Conservation (phyloP, 305 asterid species). For the Solanum hybrid region DNA sequence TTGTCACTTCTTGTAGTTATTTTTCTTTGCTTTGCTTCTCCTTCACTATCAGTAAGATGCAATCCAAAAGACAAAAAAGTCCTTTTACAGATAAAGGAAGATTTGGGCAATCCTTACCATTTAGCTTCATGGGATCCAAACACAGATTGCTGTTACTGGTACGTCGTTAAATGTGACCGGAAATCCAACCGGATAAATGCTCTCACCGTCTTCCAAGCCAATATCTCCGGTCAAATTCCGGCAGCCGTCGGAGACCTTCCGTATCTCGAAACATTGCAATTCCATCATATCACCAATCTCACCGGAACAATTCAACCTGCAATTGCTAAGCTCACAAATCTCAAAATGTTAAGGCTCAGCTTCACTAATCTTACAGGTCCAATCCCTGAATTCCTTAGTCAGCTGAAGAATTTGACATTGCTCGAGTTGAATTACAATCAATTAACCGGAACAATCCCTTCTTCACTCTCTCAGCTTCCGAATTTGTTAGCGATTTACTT, state of each 20-base stretch:
- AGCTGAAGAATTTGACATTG: slow-evolving; percentile 16
- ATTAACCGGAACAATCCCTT: slow-evolving; percentile 22
- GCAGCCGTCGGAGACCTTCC: slow-evolving; percentile 20
- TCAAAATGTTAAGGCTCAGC: slow-evolving; percentile 13
- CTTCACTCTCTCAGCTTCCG: slow-evolving; percentile 10
- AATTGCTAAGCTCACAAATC: slow-evolving; percentile 18
- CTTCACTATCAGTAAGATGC: slow-evolving; percentile 18
- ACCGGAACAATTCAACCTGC: slow-evolving; percentile 23
- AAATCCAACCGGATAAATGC: slow-evolving; percentile 15
- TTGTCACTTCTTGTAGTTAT: not conserved
- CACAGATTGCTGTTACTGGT: slow-evolving; percentile 27
- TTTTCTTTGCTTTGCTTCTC: slow-evolving; percentile 2
- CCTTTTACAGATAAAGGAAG: slow-evolving; percentile 23
- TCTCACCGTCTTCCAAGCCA: slow-evolving; percentile 13
- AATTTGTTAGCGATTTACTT: slow-evolving; percentile 10
- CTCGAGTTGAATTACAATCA: slow-evolving; percentile 22
- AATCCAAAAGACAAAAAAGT: slow-evolving; percentile 23
- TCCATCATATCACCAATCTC: slow-evolving; percentile 20
- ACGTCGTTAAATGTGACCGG: slow-evolving; percentile 14
- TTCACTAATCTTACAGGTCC: slow-evolving; percentile 27
- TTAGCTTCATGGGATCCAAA: slow-evolving; percentile 26
- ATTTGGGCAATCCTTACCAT: slow-evolving; percentile 22
- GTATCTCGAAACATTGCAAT: slow-evolving; percentile 6
- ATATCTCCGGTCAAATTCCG: slow-evolving; percentile 30
- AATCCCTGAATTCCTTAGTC: slow-evolving; percentile 22